phyloP scores from a whole-genome alignment of 1,139 yeast genomes.

The Kodamaea suecica region DNA sequence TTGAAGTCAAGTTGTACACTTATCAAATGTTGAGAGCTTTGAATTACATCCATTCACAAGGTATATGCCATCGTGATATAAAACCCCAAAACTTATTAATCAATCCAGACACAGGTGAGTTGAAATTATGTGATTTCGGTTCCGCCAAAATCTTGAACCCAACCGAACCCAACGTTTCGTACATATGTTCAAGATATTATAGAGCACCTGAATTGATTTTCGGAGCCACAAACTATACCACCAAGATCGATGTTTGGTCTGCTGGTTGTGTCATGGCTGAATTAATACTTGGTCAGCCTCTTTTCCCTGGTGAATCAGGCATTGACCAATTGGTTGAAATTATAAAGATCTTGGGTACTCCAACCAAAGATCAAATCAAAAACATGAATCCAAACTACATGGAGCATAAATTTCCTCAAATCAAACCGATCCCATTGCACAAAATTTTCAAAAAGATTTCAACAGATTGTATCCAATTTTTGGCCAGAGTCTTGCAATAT shows the following conservation, averaged over 20 bases:
- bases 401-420: conserved; percentile 96
- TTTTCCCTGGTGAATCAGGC: conserved; percentile 97
- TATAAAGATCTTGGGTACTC: conserved; percentile 93
- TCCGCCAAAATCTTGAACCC: conserved; percentile 92
- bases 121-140: conserved; percentile 97
- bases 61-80: conserved; percentile 96
- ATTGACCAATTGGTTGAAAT: conserved; percentile 97
- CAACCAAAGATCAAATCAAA: conserved; percentile 85
- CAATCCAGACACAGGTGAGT: conserved; percentile 77
- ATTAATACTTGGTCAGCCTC: conserved; percentile 88
- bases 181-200: conserved; percentile 93
- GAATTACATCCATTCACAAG: conserved; percentile 85
- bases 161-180: conserved; percentile 89
- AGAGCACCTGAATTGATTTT: conserved; percentile 92
- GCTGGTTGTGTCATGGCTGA: conserved; percentile 99
- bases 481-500: conserved; percentile 63
- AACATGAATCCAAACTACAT: conserved; percentile 96
- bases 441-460: conserved; percentile 73
- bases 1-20: conserved; percentile 86
- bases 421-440: conserved; percentile 85
- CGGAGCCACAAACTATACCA: conserved; percentile 92
- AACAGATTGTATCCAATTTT: conserved; percentile 61
- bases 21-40: conserved; percentile 89
- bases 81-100: conserved; percentile 93
- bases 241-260: conserved; percentile 96